Evolutionary conservation across 2,329 filamentous ascomycete species (phyloP), one percentile per base, ranked within the genome.

Genomic region (Colletotrichum liriopes): DNA sequence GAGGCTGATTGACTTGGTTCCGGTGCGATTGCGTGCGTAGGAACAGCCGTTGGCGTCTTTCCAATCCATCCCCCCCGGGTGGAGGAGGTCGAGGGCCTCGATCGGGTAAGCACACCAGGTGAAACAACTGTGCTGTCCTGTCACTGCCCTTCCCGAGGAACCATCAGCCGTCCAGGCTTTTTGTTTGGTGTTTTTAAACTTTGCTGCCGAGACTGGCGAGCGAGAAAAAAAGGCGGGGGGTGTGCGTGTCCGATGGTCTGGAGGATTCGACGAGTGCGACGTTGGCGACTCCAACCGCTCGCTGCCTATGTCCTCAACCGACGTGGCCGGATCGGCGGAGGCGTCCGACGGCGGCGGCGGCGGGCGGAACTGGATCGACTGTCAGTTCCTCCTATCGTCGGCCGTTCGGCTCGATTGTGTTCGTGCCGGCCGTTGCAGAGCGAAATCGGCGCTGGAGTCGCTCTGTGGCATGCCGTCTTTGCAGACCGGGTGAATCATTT

Each of bases 131-230:
- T 58, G 55, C 64, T 61, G 62, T 47, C 45, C 12, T 56, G 62
- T 37, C 35, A 45, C 41, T 45, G 35, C 41, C 7, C 32, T 18
- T 32, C 39, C 26, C 54, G 35, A 23, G 35, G 54, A 41, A 45
- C 58, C 23, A 35, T 32, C 47, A n/a, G 6, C n/a, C 26, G n/a
- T 59, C 49, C 43, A 39, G 58, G 62, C 54, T 58, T 20, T 16
- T 7, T n/a, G 18, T 45, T 55, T 35, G 8, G 49, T 52, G 5
- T 16, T 55, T 35, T 39, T 23, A 26, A 41, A 41, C 35, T 5
- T 58, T 32, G 16, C 54, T 63, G 58, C 69, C 65, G 69, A 68
- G 65, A 63, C 56, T 71, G 65, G 65, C 65, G 65, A 63, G 45
- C 58, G 37, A 35, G 12, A 41, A 41, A 68, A 68, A 52, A 68